Evolutionary conservation across 2,329 filamentous ascomycete genomes (phyloP), one percentile per base, ranked within the genome.

Genomic region (Fusarium sp.): DNA sequence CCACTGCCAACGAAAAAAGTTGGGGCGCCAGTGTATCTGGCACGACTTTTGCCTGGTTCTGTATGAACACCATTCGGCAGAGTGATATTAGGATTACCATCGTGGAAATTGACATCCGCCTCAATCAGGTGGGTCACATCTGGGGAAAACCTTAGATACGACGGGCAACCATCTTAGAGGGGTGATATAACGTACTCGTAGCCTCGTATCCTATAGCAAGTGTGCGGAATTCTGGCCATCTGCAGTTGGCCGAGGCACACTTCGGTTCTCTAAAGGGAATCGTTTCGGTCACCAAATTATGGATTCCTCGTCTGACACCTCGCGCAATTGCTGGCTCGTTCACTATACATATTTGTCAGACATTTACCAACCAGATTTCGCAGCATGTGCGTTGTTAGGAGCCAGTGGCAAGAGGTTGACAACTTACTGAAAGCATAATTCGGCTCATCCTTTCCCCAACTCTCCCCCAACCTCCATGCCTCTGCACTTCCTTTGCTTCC

Each of bases 201-300:
- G 12, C 2, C 16, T 57, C 9, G 13, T 42, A 30, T 8, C 37
- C n/a, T 37, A 57, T 44, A 42, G 46, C 30, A 18, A 58, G 38
- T 10, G 55, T 53, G 26, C n/a, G 2, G 38, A 58, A 58, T 23
- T 33, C n/a, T 7, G 55, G 55, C 55, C 47, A 57, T 42, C 12
- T 16, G 23, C 55, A 57, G 6, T 53, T 51, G 6, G 55, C 23
- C 16, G 38, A 16, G 13, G 23, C n/a, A 31, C 55, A 57, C 12
- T 37, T 44, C 1, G 55, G 55, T 53, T 57, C 55, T 31, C 6
- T 11, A 0, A 53, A 57, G 4, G 47, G 46, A 10, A 36, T 44
- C 1, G 4, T 11, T 7, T 57, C 55, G 9, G 46, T 44, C 2
- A 57, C 47, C 16, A 57, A 5, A 44, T 16, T 53, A 23, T 57